Conservation (phyloP, 1,139 yeast genomes). For the Spencermartinsiella ligniputridi region DNA sequence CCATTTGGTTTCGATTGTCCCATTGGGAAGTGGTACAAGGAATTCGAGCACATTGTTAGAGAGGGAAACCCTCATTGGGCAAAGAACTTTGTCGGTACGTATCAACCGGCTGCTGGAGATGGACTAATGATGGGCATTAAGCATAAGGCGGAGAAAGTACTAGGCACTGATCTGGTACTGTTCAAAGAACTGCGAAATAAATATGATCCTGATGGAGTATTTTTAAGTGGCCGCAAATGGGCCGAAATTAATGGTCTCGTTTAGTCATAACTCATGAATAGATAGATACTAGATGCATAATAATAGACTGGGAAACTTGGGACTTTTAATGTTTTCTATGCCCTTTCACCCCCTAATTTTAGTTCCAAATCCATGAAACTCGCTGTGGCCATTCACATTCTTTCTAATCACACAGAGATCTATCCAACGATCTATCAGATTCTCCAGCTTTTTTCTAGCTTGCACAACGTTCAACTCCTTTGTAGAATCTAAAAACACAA, state of each 20-base stretch:
- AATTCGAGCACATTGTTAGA: slow-evolving; percentile 78
- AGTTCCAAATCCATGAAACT: neutral
- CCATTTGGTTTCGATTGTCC: slow-evolving; percentile 78
- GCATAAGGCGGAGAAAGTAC: slow-evolving; percentile 68
- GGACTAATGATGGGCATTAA: slow-evolving; percentile 81
- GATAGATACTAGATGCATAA: too few relatives aligned
- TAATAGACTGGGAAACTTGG: too few relatives aligned
- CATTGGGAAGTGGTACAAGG: slow-evolving; percentile 73
- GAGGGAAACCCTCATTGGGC: slow-evolving; percentile 99
- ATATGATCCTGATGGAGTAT: slow-evolving; percentile 79
- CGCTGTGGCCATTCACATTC: neutral
- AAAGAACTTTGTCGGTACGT: slow-evolving; percentile 82
- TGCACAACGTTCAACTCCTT: neutral
- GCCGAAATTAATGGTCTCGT: slow-evolving; percentile 72
- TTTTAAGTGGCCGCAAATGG: slow-evolving; percentile 76
- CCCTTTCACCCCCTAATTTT: neutral
- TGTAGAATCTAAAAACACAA: neutral
- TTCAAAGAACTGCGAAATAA: slow-evolving; percentile 60
- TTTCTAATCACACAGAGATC: neutral
- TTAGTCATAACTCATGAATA: neutral
- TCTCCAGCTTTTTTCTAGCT: slow-evolving; percentile 1
- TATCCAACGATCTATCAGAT: neutral
- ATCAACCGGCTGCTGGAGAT: slow-evolving; percentile 38
- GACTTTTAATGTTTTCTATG: too few relatives aligned
- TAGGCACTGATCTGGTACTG: slow-evolving; percentile 60